A percentile compares a stretch with the other conserved stretches of the same genome.
Conservation (phyloP, 2,329 filamentous ascomycete species). For the Alternaria arbusti region DNA sequence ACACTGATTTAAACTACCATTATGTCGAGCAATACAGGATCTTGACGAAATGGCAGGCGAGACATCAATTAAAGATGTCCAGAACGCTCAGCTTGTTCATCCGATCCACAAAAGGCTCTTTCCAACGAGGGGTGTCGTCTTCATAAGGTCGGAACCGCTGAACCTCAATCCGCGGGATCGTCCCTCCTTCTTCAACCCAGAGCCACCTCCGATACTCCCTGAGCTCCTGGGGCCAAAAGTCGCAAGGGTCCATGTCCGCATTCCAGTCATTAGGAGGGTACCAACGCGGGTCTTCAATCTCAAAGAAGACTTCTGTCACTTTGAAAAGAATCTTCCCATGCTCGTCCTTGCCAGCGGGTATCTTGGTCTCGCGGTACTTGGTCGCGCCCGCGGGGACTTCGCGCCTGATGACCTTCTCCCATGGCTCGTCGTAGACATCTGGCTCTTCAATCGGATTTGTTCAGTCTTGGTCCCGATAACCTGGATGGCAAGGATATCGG, state of each 20-base stretch:
- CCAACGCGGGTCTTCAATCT: conserved; percentile 1
- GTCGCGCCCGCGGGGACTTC: background rate
- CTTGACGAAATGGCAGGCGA: background rate
- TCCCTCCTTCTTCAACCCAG: background rate
- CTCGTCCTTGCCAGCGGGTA: background rate
- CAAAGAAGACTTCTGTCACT: background rate
- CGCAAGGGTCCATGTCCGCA: background rate
- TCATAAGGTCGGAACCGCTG: background rate
- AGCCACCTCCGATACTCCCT: background rate
- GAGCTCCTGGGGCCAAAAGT: background rate
- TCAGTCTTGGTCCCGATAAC: background rate
- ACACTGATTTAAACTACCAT: background rate
- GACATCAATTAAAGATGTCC: background rate
- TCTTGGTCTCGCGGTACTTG: background rate
- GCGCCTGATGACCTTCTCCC: background rate
- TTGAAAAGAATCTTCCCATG: background rate
- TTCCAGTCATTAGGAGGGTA: background rate
- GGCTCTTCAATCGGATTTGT: background rate
- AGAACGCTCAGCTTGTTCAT: background rate
- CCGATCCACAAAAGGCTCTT: background rate
- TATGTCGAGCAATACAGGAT: background rate
- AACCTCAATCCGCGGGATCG: background rate
- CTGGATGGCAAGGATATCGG: conserved; percentile 8
- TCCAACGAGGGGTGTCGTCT: background rate
- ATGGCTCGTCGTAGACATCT: background rate